These are phyloP conservation scores for Geosiphon pyriformis DNA, from an alignment of 192 early-diverging fungal species.

Conservation along the genomic window DNA sequence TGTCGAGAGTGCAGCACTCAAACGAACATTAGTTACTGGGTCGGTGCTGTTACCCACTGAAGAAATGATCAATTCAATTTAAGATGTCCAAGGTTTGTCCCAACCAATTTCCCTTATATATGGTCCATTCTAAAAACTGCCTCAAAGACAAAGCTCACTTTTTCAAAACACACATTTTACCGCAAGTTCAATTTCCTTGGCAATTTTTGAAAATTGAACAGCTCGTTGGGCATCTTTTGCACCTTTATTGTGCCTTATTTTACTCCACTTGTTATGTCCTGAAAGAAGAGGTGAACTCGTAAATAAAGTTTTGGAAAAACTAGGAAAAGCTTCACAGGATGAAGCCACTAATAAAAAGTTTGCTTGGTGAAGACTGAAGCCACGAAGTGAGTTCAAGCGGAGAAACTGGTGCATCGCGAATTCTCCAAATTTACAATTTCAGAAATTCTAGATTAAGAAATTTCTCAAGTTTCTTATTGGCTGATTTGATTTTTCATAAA, in stretches of 20 bases:
- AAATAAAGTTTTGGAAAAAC: no score
- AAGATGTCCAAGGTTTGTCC: neutral
- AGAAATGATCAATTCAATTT: neutral
- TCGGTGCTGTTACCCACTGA: conserved; percentile 51
- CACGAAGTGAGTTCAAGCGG: no score
- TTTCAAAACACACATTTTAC: conserved; percentile 58
- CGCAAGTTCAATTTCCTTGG: conserved; percentile 58
- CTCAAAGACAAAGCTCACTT: neutral
- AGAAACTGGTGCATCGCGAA: no score
- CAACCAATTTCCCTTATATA: neutral
- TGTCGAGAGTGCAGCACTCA: conserved; percentile 50
- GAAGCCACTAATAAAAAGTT: no score
- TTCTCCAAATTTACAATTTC: no score
- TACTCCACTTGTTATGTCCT: conserved; percentile 63
- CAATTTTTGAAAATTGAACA: conserved; percentile 48
- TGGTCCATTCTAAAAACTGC: neutral
- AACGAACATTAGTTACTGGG: conserved; percentile 47
- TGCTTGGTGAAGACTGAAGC: no score
- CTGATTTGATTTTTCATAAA: no score
- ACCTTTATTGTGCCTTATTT: conserved; percentile 55
- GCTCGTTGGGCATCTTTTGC: conserved; percentile 51
- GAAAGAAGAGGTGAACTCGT: no score
- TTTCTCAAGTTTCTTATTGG: no score
- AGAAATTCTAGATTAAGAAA: no score
- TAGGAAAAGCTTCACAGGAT: no score